Conservation (phyloP, 139 green algal genomes). For the Tetradesmus obliquus region DNA sequence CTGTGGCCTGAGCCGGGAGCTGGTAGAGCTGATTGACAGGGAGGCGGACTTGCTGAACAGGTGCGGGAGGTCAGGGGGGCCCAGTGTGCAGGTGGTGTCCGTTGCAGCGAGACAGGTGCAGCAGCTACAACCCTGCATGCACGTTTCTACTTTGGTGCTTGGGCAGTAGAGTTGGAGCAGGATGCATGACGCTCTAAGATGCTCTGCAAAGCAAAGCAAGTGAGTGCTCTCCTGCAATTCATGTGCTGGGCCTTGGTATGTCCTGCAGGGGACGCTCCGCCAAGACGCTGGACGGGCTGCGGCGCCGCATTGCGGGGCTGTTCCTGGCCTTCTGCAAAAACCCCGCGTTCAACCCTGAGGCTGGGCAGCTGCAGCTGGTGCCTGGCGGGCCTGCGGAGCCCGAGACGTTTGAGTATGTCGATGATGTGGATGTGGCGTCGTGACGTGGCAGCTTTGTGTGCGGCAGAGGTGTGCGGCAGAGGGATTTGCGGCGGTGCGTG, state of each 20-base stretch:
- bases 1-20: slow-evolving; percentile 83
- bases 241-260: not conserved
- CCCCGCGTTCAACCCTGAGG: slow-evolving; percentile 53
- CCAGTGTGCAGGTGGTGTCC: too few relatives aligned
- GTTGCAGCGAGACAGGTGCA: too few relatives aligned
- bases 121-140: too few relatives aligned
- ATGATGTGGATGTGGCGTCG: not conserved
- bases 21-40: slow-evolving; percentile 86
- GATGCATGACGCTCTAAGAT: too few relatives aligned
- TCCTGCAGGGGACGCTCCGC: slow-evolving; percentile 64
- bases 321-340: slow-evolving; percentile 88
- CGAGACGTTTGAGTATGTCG: slow-evolving; percentile 23
- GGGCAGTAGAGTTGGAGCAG: too few relatives aligned
- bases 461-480: too few relatives aligned
- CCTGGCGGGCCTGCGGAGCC: not conserved
- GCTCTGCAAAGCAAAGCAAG: too few relatives aligned
- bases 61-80: slow-evolving; percentile 6
- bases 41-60: slow-evolving; percentile 91
- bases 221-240: too few relatives aligned
- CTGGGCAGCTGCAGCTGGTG: slow-evolving; percentile 18
- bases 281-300: slow-evolving; percentile 78
- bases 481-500: too few relatives aligned
- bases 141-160: too few relatives aligned
- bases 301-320: slow-evolving; percentile 75
- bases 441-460: not conserved